A percentile compares a stretch with the other conserved stretches of the same genome.
Evolutionary conservation across 805 yeast species (phyloP).

Genomic region (Candida vartiovaarae): DNA sequence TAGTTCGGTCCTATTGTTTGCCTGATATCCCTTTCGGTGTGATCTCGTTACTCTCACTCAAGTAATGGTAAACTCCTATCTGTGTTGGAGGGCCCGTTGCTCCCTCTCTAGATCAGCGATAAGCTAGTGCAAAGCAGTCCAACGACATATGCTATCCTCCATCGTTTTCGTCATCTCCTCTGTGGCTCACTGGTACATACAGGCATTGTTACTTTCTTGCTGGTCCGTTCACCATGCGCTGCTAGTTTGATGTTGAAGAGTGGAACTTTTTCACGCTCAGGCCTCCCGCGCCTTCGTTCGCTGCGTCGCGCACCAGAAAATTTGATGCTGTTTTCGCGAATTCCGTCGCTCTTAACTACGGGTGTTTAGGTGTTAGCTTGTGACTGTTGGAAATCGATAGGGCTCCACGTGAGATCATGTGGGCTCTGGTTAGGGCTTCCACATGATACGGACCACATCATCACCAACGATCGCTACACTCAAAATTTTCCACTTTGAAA

Average conservation of each 20-base stretch:
- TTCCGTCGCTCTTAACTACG: neutral
- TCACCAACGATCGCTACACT: neutral
- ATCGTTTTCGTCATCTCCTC: too few relatives aligned
- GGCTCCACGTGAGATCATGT: neutral
- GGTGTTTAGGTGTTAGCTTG: constrained; percentile 4
- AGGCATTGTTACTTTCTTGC: constrained; percentile 32
- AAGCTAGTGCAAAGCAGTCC: too few relatives aligned
- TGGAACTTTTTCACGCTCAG: constrained; percentile 17
- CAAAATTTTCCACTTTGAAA: constrained; percentile 15
- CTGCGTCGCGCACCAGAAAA: neutral
- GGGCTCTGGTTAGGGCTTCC: too few relatives aligned
- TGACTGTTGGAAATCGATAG: neutral
- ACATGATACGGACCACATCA: too few relatives aligned
- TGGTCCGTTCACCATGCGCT: neutral
- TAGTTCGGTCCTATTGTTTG: too few relatives aligned
- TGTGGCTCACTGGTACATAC: constrained; percentile 25
- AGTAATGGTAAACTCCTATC: too few relatives aligned
- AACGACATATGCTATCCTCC: too few relatives aligned
- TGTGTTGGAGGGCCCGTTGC: too few relatives aligned
- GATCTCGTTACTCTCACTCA: too few relatives aligned
- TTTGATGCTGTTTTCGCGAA: constrained; percentile 2
- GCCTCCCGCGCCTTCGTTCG: neutral
- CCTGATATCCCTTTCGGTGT: too few relatives aligned
- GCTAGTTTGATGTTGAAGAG: constrained; percentile 13
- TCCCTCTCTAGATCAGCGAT: too few relatives aligned